Evolutionary conservation across 805 yeast species (phyloP), one percentile per base, ranked within the genome.

Genomic region (Wickerhamia fluorescens): DNA sequence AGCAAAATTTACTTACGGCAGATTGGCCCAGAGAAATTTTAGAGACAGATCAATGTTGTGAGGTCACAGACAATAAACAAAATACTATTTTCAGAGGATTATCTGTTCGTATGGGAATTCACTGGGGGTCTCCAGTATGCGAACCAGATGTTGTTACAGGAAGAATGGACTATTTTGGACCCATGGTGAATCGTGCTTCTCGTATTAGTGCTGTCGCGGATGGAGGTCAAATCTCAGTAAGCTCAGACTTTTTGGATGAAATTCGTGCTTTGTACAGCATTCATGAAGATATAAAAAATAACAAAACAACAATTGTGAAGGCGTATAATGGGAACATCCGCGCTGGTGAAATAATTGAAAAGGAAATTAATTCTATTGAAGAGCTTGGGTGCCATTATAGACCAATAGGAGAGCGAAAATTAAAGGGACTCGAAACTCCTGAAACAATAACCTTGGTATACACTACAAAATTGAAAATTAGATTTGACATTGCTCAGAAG

Each of bases 91-190:
- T 79, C 57, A 66, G 92, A 33, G 99, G 99, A 2, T 60, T 92
- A 24, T 82, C 94, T 1, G 99, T 92, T 7, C 73, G 99, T 49
- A 92, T 92, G 97, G 99, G 99, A 36, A 73, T 86, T 23, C 97
- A 92, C 54, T 92, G 97, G 95, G 99, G 99, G 38, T 68, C 81
- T 1, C 97, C 99, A 0, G 96, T 89, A 23, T 85, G 94, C 46
- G 99, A 92, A 53, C 73, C 81, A 6, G 99, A 92, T 61, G 80
- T 89, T 35, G 88, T 88, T 30, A 92, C 98, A 0, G 75, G 87
- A 42, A 76, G 99, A 62, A 92, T 92, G 98, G 99, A 92, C 58
- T 92, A 92, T 56, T 82, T 92, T 45, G 99, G 99, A 0, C 98
- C 99, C 1, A 88, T 92, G 87, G 99, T 92, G 18, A 92, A 92